Evolutionary conservation across 768 basidiomycete genomes (phyloP).

Genomic region (Vararia minispora): DNA sequence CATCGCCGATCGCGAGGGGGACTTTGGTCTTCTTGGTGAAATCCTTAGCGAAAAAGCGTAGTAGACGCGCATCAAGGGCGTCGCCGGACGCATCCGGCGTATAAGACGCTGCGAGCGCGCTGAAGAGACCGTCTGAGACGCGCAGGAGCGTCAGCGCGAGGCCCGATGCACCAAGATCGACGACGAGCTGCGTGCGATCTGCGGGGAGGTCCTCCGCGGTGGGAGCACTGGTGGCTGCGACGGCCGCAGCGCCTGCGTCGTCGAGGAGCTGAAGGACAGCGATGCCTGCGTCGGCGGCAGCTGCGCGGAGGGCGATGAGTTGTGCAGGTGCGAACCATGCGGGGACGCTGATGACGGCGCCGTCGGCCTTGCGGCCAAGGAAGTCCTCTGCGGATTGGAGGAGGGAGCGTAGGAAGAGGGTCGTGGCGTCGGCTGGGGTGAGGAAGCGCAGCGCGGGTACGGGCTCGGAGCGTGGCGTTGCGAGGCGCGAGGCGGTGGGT

Average conservation of each 20-base stretch:
- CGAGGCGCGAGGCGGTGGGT: slow-evolving; percentile 52
- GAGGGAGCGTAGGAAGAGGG: slow-evolving; percentile 78
- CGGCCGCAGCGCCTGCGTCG: slow-evolving; percentile 70
- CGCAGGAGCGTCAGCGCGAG: slow-evolving; percentile 61
- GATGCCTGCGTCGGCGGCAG: slow-evolving; percentile 73
- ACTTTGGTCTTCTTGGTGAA: slow-evolving; percentile 94
- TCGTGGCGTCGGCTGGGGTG: slow-evolving; percentile 72
- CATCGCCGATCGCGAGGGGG: slow-evolving; percentile 51
- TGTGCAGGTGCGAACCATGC: slow-evolving; percentile 62
- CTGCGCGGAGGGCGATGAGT: slow-evolving; percentile 56
- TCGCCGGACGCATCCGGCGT: slow-evolving; percentile 46
- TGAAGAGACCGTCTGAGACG: slow-evolving; percentile 63
- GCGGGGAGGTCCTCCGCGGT: slow-evolving; percentile 30
- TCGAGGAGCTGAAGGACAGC: slow-evolving; percentile 80
- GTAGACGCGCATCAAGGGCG: slow-evolving; percentile 68
- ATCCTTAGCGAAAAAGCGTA: slow-evolving; percentile 89
- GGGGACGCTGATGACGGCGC: slow-evolving; percentile 80
- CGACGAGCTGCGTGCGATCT: slow-evolving; percentile 71
- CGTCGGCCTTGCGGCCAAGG: slow-evolving; percentile 65
- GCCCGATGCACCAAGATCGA: slow-evolving; percentile 74
- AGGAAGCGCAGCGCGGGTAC: slow-evolving; percentile 55
- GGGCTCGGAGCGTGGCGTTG: slow-evolving; percentile 71
- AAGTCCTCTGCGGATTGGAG: slow-evolving; percentile 85
- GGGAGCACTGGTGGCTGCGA: slow-evolving; percentile 38
- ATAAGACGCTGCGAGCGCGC: slow-evolving; percentile 44